A percentile compares a stretch with the other conserved stretches of the same genome.
These are phyloP conservation scores for Akanthomyces muscarius DNA, from an alignment of 2,329 filamentous ascomycete species.

Conservation along the genomic window DNA sequence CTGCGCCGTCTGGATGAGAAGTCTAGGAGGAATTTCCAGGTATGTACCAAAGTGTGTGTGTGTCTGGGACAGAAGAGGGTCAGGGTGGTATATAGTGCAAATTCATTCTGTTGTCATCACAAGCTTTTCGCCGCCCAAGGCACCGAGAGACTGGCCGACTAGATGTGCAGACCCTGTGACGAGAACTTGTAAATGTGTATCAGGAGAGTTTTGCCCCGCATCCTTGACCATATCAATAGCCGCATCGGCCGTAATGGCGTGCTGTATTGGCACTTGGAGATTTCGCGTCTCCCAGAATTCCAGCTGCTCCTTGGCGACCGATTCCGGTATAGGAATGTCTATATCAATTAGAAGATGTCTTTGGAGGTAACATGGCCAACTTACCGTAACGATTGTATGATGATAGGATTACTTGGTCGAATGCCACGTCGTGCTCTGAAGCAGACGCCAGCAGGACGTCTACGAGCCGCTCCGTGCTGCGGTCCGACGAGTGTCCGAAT, in stretches of 20 bases:
- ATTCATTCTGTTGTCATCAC: neutral
- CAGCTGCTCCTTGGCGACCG: neutral
- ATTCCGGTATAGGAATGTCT: neutral
- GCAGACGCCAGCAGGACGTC: neutral
- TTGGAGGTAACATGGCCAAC: neutral
- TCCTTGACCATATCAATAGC: neutral
- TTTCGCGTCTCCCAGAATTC: neutral
- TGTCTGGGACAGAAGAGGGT: no score
- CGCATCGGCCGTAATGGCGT: neutral
- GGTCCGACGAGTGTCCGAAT: conserved; percentile 7
- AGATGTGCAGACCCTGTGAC: conserved; percentile 3
- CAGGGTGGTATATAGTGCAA: no score
- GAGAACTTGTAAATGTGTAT: neutral
- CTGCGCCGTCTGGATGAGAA: no score
- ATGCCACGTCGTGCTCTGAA: neutral
- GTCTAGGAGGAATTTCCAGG: no score
- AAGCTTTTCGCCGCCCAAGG: neutral
- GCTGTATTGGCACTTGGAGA: neutral
- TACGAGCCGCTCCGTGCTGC: conserved; percentile 1
- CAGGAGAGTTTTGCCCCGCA: neutral
- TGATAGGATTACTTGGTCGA: neutral
- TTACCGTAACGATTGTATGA: conserved; percentile 6
- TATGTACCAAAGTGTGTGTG: no score
- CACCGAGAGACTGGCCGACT: neutral
- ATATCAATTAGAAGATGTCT: neutral